A percentile compares a stretch with the other conserved stretches of the same genome.
phyloP scores from a whole-genome alignment of 352 stramenopile species.

The Phytophthora cryptogea region DNA sequence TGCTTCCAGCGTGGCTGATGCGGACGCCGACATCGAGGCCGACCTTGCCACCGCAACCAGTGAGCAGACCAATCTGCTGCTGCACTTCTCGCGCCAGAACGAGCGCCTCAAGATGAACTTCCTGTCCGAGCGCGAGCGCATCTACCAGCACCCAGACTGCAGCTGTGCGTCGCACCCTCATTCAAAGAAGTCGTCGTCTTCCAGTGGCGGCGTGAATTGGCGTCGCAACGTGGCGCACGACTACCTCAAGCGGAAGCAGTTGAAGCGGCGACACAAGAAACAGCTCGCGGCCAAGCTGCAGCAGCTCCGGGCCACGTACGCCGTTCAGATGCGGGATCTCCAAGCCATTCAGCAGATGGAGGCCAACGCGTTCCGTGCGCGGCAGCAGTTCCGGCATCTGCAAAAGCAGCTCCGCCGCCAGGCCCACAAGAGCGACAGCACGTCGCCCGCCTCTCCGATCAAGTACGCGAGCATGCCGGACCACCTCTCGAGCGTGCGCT shows the following conservation, averaged over 20 bases:
- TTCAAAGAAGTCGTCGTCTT: constrained; percentile 34
- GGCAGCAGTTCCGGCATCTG: constrained; percentile 49
- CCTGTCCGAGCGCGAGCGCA: constrained; percentile 42
- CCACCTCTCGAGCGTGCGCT: constrained; percentile 18
- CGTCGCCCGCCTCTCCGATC: constrained; percentile 15
- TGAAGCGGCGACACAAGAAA: constrained; percentile 77
- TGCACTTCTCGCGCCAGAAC: constrained; percentile 58
- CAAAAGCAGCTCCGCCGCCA: constrained; percentile 25
- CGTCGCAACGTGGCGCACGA: constrained; percentile 50
- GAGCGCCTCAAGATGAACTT: constrained; percentile 58
- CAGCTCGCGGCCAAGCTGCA: constrained; percentile 57
- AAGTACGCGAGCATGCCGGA: constrained; percentile 21
- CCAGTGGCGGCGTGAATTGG: constrained; percentile 46
- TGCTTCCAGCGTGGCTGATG: not conserved
- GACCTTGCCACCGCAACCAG: constrained; percentile 16
- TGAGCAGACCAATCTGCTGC: constrained; percentile 45
- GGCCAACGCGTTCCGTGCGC: constrained; percentile 47
- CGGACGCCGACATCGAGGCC: constrained; percentile 13
- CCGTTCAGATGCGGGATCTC: constrained; percentile 47
- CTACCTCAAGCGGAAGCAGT: constrained; percentile 68
- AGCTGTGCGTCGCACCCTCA: constrained; percentile 29
- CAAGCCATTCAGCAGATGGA: constrained; percentile 55
- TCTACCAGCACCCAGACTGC: constrained; percentile 55
- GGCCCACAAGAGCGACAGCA: constrained; percentile 9
- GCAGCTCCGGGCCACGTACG: constrained; percentile 49